Evolutionary conservation across 495 filamentous ascomycete genomes (phyloP), one percentile per base, ranked within the genome.

Genomic region (Penicillium soppii): DNA sequence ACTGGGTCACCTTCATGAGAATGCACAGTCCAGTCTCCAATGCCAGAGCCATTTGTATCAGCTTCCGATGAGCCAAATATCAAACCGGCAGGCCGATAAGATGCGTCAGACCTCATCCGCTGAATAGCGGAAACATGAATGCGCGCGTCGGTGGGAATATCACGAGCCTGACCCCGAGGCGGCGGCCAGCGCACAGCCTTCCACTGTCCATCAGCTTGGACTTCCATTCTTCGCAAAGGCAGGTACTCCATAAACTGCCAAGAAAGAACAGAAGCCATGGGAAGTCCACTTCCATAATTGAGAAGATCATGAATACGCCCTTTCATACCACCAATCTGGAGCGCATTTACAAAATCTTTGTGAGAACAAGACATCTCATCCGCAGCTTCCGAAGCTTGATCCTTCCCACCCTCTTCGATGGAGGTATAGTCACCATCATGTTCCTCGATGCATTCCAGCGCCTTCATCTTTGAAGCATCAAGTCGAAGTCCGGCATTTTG

Each of bases 191-290:
- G 46, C 23, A 58, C 37, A 25, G 56, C 30, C 36, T 53, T 58
- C 59, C 53, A 57, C 4, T 52, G 32, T 21, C 50, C 53, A 47
- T 59, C 82, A 0, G 72, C 43, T 41, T 76, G 74, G 13, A 88
- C 54, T 54, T 87, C 85, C 82, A 89, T 85, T 5, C 88, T 71
- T 2, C 84, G 77, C 61, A 90, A 87, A 1, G 88, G 87, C 26
- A 91, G 65, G 50, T 82, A 88, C 61, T 91, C 85, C 84, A 90
- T 88, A 8, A 87, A 59, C 39, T 80, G 83, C 87, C 88, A 90
- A 0, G 74, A 75, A 1, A 86, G 30, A 5, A 88, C 83, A 0
- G 78, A 76, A 0, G 56, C 29, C 27, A 58, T 54, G 0, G 70
- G 43, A 0, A 84, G 62, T 1, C 87, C 85, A 9, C 82, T 78